Percentiles rank a stretch among this genome's conserved stretches.
Conservation (phyloP, 805 yeast genomes). For the Metschnikowia similis region DNA sequence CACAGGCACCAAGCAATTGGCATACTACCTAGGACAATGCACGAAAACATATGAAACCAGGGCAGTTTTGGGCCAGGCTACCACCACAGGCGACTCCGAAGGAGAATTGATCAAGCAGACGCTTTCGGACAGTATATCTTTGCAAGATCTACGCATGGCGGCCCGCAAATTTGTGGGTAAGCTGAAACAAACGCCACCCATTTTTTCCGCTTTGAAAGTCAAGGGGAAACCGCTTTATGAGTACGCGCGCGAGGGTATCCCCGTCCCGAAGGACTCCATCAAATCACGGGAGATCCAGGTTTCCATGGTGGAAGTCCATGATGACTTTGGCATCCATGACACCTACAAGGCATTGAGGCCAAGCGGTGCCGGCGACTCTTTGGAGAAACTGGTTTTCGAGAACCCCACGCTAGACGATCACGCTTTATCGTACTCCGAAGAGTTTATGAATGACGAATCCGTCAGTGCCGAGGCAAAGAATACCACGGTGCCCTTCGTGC, state of each 20-base stretch:
- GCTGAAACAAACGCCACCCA: conserved; percentile 88
- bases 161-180: conserved; percentile 72
- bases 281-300: conserved; percentile 70
- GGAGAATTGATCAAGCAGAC: conserved; percentile 71
- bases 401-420: conserved; percentile 62
- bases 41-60: conserved; percentile 76
- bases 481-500: conserved; percentile 35
- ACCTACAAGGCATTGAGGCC: conserved; percentile 41
- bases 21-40: conserved; percentile 67
- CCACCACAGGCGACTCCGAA: conserved; percentile 91
- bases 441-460: conserved; percentile 43
- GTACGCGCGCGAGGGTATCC: conserved; percentile 84
- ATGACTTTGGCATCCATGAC: conserved; percentile 54
- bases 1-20: conserved; percentile 77
- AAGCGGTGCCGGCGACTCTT: conserved; percentile 46
- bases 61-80: conserved; percentile 83
- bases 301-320: conserved; percentile 49
- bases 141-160: conserved; percentile 45
- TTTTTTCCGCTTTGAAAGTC: conserved; percentile 90
- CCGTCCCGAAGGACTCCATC: conserved; percentile 73
- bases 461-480: conserved; percentile 31
- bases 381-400: conserved; percentile 41
- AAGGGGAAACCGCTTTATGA: conserved; percentile 92
- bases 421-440: conserved; percentile 52
- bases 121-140: conserved; percentile 52